Percentiles rank a stretch among this genome's conserved stretches.
phyloP scores from a whole-genome alignment of 2,329 filamentous ascomycete species.

The Blumeria hordei region DNA sequence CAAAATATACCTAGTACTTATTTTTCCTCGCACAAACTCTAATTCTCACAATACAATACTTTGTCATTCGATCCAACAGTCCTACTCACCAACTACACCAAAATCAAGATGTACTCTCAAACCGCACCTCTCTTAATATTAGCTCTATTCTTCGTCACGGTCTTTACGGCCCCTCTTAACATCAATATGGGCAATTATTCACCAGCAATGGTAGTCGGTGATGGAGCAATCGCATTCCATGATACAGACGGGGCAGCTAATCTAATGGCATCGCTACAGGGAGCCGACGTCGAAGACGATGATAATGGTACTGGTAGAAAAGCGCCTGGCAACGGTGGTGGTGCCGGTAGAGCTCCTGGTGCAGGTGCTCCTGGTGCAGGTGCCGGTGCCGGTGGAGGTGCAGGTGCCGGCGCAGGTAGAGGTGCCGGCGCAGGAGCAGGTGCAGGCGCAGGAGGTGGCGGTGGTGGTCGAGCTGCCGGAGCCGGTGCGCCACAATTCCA shows the following conservation, averaged over 20 bases:
- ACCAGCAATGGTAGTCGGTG: slow-evolving; percentile 9
- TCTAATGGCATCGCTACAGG: too few relatives aligned
- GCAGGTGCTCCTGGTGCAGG: neutral
- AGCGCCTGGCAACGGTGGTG: too few relatives aligned
- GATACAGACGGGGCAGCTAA: too few relatives aligned
- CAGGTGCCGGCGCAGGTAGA: neutral
- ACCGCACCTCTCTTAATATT: neutral
- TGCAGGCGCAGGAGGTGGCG: too few relatives aligned
- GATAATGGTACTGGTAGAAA: neutral
- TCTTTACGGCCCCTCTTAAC: slow-evolving; percentile 6
- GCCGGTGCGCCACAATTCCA: too few relatives aligned
- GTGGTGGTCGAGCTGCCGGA: too few relatives aligned
- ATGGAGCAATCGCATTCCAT: slow-evolving; percentile 8
- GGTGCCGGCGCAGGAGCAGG: too few relatives aligned
- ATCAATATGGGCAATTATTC: slow-evolving; percentile 9
- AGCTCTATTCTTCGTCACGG: slow-evolving; percentile 2
- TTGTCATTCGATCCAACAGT: too few relatives aligned
- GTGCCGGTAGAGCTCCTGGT: neutral
- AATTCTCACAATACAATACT: too few relatives aligned
- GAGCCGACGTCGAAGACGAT: neutral
- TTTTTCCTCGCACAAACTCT: too few relatives aligned
- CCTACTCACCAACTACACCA: too few relatives aligned
- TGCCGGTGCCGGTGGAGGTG: neutral
- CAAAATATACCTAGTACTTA: too few relatives aligned
- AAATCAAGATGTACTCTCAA: neutral